phyloP scores from a whole-genome alignment of 805 yeast species.

The Metschnikowia continentalis region DNA sequence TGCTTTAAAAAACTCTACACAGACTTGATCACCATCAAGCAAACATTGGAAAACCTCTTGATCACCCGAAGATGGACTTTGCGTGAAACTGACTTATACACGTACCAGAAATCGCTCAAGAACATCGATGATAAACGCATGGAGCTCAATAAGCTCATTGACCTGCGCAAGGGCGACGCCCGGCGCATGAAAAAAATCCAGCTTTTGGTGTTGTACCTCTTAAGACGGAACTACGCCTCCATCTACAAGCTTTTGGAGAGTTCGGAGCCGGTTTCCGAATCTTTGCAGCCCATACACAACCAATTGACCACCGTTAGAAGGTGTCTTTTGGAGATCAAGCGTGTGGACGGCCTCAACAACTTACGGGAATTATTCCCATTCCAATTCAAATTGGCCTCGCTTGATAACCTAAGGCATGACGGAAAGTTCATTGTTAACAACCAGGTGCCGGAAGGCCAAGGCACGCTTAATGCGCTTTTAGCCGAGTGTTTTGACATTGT shows the following conservation, averaged over 20 bases:
- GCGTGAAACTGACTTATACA: conserved; percentile 90
- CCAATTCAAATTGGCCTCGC: conserved; percentile 86
- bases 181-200: conserved; percentile 30
- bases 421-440: conserved; percentile 89
- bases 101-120: conserved; percentile 70
- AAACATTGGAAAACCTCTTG: conserved; percentile 73
- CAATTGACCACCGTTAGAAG: conserved; percentile 88
- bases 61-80: conserved; percentile 96
- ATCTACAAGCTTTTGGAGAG: conserved; percentile 86
- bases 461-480: conserved; percentile 81
- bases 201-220: conserved; percentile 61
- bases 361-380: conserved; percentile 92
- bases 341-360: conserved; percentile 87
- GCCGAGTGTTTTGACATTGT: conserved; percentile 94
- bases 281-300: conserved; percentile 88
- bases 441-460: conserved; percentile 97
- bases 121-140: conserved; percentile 71
- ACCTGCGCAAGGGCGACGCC: conserved; percentile 10
- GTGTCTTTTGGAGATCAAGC: conserved; percentile 82
- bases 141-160: conserved; percentile 24
- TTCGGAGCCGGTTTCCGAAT: conserved; percentile 93
- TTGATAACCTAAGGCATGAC: conserved; percentile 81
- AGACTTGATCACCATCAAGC: conserved; percentile 60
- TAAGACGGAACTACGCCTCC: conserved; percentile 87
- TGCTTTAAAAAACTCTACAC: conserved; percentile 53